These are phyloP conservation scores for Colletotrichum paranaense DNA, from an alignment of 2,329 filamentous ascomycete genomes.

Conservation along the genomic window DNA sequence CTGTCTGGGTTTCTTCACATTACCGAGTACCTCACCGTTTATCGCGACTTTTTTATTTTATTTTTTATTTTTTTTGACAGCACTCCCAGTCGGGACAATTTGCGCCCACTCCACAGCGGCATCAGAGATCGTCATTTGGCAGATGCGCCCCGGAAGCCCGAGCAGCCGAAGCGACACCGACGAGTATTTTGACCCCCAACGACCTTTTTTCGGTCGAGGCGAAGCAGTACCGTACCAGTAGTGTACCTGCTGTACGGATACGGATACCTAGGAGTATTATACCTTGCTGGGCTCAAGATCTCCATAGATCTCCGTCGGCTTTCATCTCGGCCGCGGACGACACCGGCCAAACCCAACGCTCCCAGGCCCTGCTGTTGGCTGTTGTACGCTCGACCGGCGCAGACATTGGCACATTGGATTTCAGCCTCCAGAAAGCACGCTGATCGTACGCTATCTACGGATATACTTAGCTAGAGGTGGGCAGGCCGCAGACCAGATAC, in stretches of 20 bases:
- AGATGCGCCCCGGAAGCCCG: constrained; percentile 34
- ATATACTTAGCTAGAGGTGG: background rate
- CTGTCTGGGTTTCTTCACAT: background rate
- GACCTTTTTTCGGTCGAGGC: background rate
- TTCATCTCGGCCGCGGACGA: constrained; percentile 29
- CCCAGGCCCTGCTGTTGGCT: constrained; percentile 5
- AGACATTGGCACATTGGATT: background rate
- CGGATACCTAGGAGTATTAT: background rate
- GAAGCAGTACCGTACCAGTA: background rate
- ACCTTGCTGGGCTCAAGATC: background rate
- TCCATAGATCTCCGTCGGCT: constrained; percentile 17
- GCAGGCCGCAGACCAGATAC: background rate
- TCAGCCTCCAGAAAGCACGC: background rate
- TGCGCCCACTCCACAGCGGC: constrained; percentile 32
- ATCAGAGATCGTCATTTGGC: constrained; percentile 37
- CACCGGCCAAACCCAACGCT: constrained; percentile 17
- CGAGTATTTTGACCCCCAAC: constrained; percentile 14
- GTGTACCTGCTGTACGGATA: background rate
- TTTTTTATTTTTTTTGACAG: constrained; percentile 6
- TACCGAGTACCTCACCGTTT: background rate
- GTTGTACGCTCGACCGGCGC: background rate
- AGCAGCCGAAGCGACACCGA: constrained; percentile 28
- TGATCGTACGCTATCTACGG: background rate
- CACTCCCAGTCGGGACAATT: constrained; percentile 29
- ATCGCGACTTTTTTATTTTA: constrained; percentile 5